phyloP scores from a whole-genome alignment of 1,139 yeast species.

The Yamadazyma oceani region DNA sequence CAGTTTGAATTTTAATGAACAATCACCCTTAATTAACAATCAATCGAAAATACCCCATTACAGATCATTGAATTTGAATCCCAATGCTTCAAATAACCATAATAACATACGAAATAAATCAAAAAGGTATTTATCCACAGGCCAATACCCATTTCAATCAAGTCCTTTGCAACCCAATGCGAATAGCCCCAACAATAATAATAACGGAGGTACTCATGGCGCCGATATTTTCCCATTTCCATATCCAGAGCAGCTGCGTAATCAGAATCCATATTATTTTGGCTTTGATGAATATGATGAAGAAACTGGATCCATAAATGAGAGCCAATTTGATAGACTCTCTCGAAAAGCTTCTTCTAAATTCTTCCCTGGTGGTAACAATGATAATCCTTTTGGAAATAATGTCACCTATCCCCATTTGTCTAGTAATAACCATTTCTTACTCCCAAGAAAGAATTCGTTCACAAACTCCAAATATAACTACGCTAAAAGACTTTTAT shows the following conservation, averaged over 20 bases:
- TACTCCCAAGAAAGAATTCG: constrained; percentile 33
- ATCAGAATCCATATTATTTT: constrained; percentile 25
- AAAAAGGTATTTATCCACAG: constrained; percentile 40
- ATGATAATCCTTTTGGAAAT: constrained; percentile 1
- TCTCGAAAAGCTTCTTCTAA: constrained; percentile 14
- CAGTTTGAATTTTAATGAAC: constrained; percentile 26
- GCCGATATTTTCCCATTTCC: constrained; percentile 55
- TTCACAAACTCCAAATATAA: constrained; percentile 25
- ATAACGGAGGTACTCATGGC: constrained; percentile 11
- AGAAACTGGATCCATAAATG: constrained; percentile 22
- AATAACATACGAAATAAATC: constrained; percentile 22
- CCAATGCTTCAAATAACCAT: constrained; percentile 3
- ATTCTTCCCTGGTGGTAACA: constrained; percentile 13
- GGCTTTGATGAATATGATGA: constrained; percentile 47
- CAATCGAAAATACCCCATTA: constrained; percentile 41
- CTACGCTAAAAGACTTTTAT: constrained; percentile 52
- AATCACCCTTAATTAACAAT: constrained; percentile 32
- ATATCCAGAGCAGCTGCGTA: constrained; percentile 36
- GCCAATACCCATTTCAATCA: constrained; percentile 16
- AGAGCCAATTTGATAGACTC: constrained; percentile 21
- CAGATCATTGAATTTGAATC: constrained; percentile 41
- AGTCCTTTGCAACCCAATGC: constrained; percentile 15
- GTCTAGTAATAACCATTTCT: constrained; percentile 25
- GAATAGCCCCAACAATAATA: constrained; percentile 4
- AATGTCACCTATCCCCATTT: constrained; percentile 12